phyloP scores from a whole-genome alignment of 2,329 filamentous ascomycete genomes.

The Calonectria pteridis region DNA sequence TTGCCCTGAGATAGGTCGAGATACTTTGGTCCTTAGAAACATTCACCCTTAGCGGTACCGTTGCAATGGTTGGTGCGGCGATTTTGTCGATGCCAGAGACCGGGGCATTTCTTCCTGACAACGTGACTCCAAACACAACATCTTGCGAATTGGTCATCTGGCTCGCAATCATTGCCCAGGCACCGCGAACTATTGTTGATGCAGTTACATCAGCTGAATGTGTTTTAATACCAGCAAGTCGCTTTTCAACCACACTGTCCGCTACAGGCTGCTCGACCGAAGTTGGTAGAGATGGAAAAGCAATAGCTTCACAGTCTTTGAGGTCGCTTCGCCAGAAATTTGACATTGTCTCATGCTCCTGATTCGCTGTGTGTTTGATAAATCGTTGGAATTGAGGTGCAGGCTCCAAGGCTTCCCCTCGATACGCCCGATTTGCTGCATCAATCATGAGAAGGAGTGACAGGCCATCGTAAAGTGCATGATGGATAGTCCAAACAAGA shows the following conservation, averaged over 20 bases:
- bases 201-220: neutral
- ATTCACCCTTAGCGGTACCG: conserved; percentile 33
- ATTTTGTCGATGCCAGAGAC: conserved; percentile 38
- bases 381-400: conserved; percentile 6
- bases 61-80: conserved; percentile 27
- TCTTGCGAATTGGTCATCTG: conserved; percentile 35
- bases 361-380: conserved; percentile 5
- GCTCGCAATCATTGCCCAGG: conserved; percentile 43
- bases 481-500: conserved; percentile 45
- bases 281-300: conserved; percentile 19
- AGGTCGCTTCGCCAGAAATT: conserved; percentile 17
- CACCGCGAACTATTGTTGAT: conserved; percentile 39
- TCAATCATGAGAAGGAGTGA: conserved; percentile 36
- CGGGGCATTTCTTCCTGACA: conserved; percentile 41
- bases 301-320: neutral
- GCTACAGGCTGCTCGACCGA: neutral
- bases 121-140: conserved; percentile 39
- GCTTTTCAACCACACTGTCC: neutral
- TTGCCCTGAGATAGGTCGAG: conserved; percentile 54
- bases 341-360: neutral
- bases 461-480: conserved; percentile 48
- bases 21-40: conserved; percentile 45
- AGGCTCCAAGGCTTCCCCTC: neutral
- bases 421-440: conserved; percentile 21
- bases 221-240: too few species aligned